These are phyloP conservation scores for Macaranga tanarius DNA, from an alignment of 441 rosid genomes.

Conservation along the genomic window DNA sequence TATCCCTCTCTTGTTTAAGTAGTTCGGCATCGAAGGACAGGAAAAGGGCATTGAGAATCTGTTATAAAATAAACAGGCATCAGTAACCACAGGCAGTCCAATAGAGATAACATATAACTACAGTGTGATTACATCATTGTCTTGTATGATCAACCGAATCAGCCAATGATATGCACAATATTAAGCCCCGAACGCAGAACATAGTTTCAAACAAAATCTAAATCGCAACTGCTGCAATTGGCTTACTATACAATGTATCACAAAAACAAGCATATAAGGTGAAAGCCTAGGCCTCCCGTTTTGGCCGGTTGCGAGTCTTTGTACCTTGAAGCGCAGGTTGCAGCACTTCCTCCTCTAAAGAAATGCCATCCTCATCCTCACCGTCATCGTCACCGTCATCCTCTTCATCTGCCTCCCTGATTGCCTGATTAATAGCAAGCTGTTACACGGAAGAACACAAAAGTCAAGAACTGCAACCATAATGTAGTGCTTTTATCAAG, in stretches of 20 bases:
- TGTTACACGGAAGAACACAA: conserved; percentile 25
- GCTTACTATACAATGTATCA: background rate
- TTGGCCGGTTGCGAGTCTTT: conserved; percentile 71
- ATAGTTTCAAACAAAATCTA: too few relatives aligned
- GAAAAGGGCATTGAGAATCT: too few relatives aligned
- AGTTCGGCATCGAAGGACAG: too few relatives aligned
- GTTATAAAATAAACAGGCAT: too few relatives aligned
- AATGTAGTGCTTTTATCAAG: background rate
- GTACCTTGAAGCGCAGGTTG: conserved; percentile 45
- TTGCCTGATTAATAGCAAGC: conserved; percentile 65
- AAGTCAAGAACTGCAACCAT: background rate
- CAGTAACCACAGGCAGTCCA: too few relatives aligned
- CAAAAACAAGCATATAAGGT: background rate
- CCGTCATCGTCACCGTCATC: conserved; percentile 29
- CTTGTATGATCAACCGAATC: background rate
- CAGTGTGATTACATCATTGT: background rate
- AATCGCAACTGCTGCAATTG: background rate
- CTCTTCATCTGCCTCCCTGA: conserved; percentile 48
- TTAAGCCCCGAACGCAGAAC: background rate
- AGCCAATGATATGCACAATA: background rate
- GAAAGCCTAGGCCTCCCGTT: conserved; percentile 47
- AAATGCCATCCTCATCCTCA: conserved; percentile 22
- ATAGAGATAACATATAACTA: background rate
- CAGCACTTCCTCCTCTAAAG: conserved; percentile 43
- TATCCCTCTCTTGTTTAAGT: too few relatives aligned